A percentile compares a stretch with the other conserved stretches of the same genome.
Conservation (phyloP, 768 basidiomycete species). For the Albatrellus ellisii region DNA sequence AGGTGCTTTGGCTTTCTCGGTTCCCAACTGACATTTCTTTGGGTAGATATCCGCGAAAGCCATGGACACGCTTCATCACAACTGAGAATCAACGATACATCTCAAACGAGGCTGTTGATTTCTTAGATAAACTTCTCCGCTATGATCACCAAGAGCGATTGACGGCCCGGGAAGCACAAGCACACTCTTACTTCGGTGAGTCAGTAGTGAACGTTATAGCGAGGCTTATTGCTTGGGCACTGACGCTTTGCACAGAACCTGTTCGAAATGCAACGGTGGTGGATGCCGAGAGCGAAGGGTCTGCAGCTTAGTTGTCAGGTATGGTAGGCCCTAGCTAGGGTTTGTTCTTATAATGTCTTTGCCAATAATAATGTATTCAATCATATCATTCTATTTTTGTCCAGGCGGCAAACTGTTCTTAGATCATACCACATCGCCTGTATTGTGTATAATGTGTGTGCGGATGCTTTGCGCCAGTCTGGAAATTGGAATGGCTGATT, state of each 20-base stretch:
- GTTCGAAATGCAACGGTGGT: conserved; percentile 41
- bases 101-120: conserved; percentile 93
- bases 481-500: too few species aligned
- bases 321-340: too few species aligned
- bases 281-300: conserved; percentile 53
- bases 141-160: conserved; percentile 97
- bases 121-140: conserved; percentile 87
- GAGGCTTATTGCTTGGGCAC: conserved; percentile 13
- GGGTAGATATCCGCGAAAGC: conserved; percentile 80
- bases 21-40: conserved; percentile 2
- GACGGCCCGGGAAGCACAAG: conserved; percentile 87
- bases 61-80: conserved; percentile 92
- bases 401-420: too few species aligned
- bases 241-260: conserved; percentile 38
- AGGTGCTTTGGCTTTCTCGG: conserved; percentile 2
- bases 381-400: too few species aligned
- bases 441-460: too few species aligned
- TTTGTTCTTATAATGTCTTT: too few species aligned
- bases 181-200: conserved; percentile 85
- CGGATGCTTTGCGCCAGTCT: too few species aligned
- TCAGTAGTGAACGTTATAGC: too few species aligned
- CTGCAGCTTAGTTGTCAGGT: conserved; percentile 25
- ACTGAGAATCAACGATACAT: conserved; percentile 94
- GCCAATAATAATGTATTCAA: too few species aligned
- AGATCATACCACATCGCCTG: too few species aligned